Conservation (phyloP, 1,284 basidiomycete species). For the Abortiporus biennis region DNA sequence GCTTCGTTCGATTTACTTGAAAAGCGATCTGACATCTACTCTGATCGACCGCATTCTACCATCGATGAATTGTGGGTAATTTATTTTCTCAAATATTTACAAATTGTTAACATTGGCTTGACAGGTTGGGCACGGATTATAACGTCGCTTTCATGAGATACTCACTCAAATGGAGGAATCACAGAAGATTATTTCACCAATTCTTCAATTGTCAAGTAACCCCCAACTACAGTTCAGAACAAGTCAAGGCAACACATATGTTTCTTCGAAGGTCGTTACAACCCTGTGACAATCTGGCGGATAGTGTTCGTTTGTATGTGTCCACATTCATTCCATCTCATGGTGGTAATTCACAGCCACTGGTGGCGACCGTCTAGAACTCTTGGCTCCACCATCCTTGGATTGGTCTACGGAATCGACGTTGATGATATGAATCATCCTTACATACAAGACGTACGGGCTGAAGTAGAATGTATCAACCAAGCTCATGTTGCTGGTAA, state of each 20-base stretch:
- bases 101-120: neutral
- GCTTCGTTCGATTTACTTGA: constrained; percentile 14
- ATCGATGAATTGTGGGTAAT: constrained; percentile 1
- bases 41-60: constrained; percentile 3
- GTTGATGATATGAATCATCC: constrained; percentile 12
- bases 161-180: neutral
- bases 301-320: constrained; percentile 1
- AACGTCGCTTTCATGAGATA: constrained; percentile 4
- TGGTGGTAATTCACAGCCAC: neutral
- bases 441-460: constrained; percentile 3
- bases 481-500: constrained; percentile 4
- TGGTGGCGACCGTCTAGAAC: neutral
- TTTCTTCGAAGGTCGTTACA: constrained; percentile 1
- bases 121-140: neutral
- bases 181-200: constrained; percentile 5
- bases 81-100: neutral
- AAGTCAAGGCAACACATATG: neutral
- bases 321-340: neutral
- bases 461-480: neutral
- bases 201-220: constrained; percentile 1
- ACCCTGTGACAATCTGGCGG: constrained; percentile 4
- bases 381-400: constrained; percentile 8
- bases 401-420: constrained; percentile 16
- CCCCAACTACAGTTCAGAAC: neutral
- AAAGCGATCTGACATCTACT: constrained; percentile 11